phyloP scores from a whole-genome alignment of 2,329 filamentous ascomycete genomes.

The Grosmannia serpens region DNA sequence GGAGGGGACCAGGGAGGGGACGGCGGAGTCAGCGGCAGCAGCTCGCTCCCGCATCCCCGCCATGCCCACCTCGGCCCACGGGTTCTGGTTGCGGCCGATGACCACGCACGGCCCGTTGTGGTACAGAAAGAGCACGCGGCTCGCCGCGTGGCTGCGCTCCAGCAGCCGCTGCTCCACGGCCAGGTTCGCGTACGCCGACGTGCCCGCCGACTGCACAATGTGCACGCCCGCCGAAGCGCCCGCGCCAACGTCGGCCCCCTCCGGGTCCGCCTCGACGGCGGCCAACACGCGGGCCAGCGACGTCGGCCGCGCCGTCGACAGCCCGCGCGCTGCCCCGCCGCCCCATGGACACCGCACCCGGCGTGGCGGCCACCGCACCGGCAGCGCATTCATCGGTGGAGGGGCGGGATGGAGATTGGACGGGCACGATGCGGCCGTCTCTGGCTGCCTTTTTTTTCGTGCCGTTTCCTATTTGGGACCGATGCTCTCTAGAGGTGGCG shows the following conservation, averaged over 20 bases:
- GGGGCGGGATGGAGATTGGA: background rate
- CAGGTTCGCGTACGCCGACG: slow-evolving; percentile 78
- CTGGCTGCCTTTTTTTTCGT: too few relatives aligned
- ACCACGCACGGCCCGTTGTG: slow-evolving; percentile 78
- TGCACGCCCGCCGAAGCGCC: slow-evolving; percentile 29
- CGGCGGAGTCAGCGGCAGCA: slow-evolving; percentile 18
- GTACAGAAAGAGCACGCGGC: slow-evolving; percentile 77
- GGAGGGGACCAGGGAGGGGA: slow-evolving; percentile 55
- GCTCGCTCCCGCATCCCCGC: slow-evolving; percentile 33
- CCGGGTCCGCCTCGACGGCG: slow-evolving; percentile 35
- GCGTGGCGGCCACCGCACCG: background rate
- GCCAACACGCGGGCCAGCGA: slow-evolving; percentile 18
- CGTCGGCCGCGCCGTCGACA: slow-evolving; percentile 23
- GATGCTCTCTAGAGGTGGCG: background rate
- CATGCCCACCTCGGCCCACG: slow-evolving; percentile 85
- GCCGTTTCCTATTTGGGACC: background rate
- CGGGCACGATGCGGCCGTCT: background rate
- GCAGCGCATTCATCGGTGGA: background rate
- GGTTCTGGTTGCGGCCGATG: slow-evolving; percentile 94
- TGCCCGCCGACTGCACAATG: slow-evolving; percentile 58
- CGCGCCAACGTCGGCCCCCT: background rate
- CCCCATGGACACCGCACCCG: too few relatives aligned
- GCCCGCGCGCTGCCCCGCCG: background rate
- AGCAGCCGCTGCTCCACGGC: slow-evolving; percentile 88
- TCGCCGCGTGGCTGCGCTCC: slow-evolving; percentile 57